These are phyloP conservation scores for Thinopyrum elongatum DNA, from an alignment of 176 grass and related monocot genomes.

Conservation along the genomic window DNA sequence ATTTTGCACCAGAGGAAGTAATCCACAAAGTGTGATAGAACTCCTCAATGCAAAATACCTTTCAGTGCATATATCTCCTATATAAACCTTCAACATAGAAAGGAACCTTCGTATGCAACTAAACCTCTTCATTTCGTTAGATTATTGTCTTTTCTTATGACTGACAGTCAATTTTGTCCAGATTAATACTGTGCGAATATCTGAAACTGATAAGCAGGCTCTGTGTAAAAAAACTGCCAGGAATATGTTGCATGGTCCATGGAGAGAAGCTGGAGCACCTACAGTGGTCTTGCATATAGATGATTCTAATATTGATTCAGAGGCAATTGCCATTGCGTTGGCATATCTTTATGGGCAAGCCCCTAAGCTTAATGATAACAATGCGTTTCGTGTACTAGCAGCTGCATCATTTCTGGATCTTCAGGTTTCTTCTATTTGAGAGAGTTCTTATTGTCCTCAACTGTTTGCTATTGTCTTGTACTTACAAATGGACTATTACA, in stretches of 20 bases:
- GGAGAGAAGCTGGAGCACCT: constrained; percentile 90
- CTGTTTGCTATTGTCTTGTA: constrained; percentile 2
- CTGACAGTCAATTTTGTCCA: background rate
- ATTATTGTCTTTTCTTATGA: background rate
- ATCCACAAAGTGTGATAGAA: background rate
- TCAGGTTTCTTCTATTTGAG: constrained; percentile 53
- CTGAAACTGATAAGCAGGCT: constrained; percentile 11
- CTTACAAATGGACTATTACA: constrained; percentile 39
- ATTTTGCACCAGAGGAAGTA: background rate
- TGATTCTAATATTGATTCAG: constrained; percentile 90
- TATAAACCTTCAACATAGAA: background rate
- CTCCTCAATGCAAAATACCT: background rate
- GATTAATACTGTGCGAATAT: constrained; percentile 5
- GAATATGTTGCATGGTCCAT: constrained; percentile 99
- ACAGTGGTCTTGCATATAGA: constrained; percentile 81
- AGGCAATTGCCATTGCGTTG: constrained; percentile 72
- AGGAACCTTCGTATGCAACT: background rate
- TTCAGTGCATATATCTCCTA: background rate
- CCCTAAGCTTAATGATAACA: constrained; percentile 87
- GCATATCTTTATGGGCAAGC: constrained; percentile 89
- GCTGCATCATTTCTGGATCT: constrained; percentile 97
- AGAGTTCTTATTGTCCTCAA: background rate
- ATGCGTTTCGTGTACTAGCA: constrained; percentile 89
- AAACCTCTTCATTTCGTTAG: background rate
- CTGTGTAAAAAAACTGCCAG: constrained; percentile 41